Evolutionary conservation across 805 yeast genomes (phyloP).

Genomic region (Priceomyces fermenticarens): DNA sequence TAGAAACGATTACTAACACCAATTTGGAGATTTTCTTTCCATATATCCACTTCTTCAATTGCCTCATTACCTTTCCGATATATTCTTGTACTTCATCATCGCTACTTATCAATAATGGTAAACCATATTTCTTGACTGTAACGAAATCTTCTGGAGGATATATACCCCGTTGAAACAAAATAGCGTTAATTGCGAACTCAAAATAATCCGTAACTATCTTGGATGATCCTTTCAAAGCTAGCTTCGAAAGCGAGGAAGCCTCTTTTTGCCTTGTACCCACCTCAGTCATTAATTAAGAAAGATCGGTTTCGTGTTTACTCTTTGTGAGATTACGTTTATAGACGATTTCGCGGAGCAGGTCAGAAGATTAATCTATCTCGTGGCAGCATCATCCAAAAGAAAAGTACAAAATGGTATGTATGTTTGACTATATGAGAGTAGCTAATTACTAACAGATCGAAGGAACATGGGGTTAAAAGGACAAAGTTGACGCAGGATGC

Average conservation of each 20-base stretch:
- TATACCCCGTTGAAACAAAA: constrained; percentile 84
- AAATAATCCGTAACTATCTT: constrained; percentile 79
- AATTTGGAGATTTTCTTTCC: constrained; percentile 65
- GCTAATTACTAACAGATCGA: constrained; percentile 11
- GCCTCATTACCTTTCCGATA: constrained; percentile 62
- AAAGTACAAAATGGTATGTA: constrained; percentile 5
- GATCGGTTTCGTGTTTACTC: not conserved
- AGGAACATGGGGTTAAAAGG: constrained; percentile 73
- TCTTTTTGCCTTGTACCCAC: not conserved
- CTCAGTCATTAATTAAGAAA: constrained; percentile 1
- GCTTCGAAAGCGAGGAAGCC: constrained; percentile 24
- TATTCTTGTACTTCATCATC: constrained; percentile 77
- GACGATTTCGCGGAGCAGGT: not conserved
- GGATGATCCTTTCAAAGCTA: constrained; percentile 75
- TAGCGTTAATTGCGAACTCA: constrained; percentile 74
- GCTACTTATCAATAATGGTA: constrained; percentile 65
- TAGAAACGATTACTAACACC: constrained; percentile 69
- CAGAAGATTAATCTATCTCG: not conserved
- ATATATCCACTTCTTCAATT: constrained; percentile 68
- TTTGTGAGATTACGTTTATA: not conserved
- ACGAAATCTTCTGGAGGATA: constrained; percentile 86
- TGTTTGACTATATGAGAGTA: not conserved
- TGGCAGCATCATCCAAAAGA: not conserved
- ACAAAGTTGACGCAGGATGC: constrained; percentile 56
- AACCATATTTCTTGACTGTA: constrained; percentile 73